phyloP scores from a whole-genome alignment of 2,329 filamentous ascomycete species.

The Penicillium sp. region DNA sequence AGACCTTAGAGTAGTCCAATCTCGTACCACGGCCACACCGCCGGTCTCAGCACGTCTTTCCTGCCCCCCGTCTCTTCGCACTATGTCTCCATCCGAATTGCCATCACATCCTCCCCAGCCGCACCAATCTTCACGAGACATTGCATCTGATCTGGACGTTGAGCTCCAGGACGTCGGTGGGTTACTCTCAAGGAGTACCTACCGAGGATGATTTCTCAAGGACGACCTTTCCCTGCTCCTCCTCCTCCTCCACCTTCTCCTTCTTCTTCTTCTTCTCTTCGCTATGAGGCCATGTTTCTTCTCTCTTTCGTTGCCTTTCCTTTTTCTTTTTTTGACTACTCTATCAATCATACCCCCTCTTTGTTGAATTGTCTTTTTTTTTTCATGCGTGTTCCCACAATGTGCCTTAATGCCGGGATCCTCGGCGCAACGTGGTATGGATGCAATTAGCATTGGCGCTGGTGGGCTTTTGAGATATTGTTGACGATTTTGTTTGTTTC shows the following conservation, averaged over 20 bases:
- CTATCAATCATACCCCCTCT: too few species aligned
- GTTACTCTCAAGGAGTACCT: slow-evolving; percentile 23
- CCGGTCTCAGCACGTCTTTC: not conserved
- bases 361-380: too few species aligned
- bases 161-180: slow-evolving; percentile 42
- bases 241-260: too few species aligned
- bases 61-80: not conserved
- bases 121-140: slow-evolving; percentile 17
- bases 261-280: too few species aligned
- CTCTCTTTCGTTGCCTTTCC: too few species aligned
- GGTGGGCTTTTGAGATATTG: not conserved
- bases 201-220: not conserved
- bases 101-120: slow-evolving; percentile 13
- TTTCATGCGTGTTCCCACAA: too few species aligned
- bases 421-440: not conserved
- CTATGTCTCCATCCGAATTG: not conserved
- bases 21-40: slow-evolving; percentile 1
- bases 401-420: too few species aligned
- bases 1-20: slow-evolving; percentile 26
- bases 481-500: not conserved
- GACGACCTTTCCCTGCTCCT: too few species aligned
- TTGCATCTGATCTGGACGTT: slow-evolving; percentile 21
- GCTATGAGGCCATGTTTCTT: too few species aligned
- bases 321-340: too few species aligned
- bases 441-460: slow-evolving; percentile 14